Evolutionary conservation across 345 rosid genomes (phyloP).

Genomic region (Excoecaria cochinchinensis): DNA sequence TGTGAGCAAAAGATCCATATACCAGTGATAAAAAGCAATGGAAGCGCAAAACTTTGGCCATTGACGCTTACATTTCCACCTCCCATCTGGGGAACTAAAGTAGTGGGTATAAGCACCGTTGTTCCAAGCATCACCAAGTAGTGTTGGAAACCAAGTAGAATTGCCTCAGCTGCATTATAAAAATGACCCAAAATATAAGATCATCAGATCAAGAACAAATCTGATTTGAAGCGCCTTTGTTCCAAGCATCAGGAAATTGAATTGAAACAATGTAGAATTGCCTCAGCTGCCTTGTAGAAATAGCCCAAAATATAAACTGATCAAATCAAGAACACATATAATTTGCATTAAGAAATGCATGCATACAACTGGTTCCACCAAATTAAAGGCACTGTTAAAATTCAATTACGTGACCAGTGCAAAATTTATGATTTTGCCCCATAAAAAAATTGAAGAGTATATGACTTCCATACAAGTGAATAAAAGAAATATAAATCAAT

Average conservation of each 20-base stretch:
- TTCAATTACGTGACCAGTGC: not conserved
- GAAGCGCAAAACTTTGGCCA: not conserved
- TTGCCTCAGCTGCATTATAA: conserved; percentile 75
- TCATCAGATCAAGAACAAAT: conserved; percentile 9
- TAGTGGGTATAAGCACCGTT: conserved; percentile 76
- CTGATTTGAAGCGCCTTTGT: conserved; percentile 56
- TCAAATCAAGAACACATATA: conserved; percentile 9
- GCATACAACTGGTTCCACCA: not conserved
- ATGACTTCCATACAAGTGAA: not conserved
- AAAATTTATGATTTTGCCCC: not conserved
- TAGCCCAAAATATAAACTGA: conserved; percentile 15
- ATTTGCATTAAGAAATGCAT: not conserved
- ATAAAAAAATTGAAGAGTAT: not conserved
- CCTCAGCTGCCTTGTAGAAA: conserved; percentile 68
- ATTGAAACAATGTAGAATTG: conserved; percentile 90
- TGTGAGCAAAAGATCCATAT: conserved; percentile 15
- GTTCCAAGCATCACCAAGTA: conserved; percentile 98
- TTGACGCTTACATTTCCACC: conserved; percentile 73
- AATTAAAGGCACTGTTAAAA: not conserved
- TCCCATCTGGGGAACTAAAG: conserved; percentile 93
- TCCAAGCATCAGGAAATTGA: conserved; percentile 95
- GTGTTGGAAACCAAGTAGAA: conserved; percentile 91
- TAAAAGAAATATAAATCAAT: not conserved
- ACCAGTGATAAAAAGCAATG: conserved; percentile 19
- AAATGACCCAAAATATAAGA: conserved; percentile 17